Base-by-base conservation (phyloP, 2,329 filamentous ascomycete genomes). In the Neonectria sp. region DNA sequence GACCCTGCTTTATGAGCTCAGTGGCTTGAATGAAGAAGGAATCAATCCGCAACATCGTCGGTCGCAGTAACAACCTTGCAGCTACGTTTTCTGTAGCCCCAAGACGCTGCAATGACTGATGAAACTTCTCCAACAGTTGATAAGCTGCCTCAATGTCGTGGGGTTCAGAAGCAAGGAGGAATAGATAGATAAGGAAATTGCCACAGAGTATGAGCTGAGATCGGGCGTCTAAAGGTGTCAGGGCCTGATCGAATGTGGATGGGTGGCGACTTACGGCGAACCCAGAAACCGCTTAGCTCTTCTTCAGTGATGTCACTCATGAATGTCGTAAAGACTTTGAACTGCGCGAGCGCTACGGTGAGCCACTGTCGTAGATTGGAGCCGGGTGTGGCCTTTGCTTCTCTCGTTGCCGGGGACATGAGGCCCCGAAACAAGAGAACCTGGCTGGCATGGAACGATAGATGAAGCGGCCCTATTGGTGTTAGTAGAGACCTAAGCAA, bases 151-250 rank as follows among this genome's bases (percentile, higher is more conserved):
- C 76, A 4, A 82, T 77, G 55, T 83, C 77, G 4, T 67, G 64
- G 3, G 73, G 73, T 8, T 79, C 77, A 0, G 82, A 79, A 1
- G 83, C 83, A 4, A 84, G 75, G 1, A 86, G 76, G 55, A 86
- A 86, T 0, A 86, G 77, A 65, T 85, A 85, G 29, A 86, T 83
- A 55, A 86, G 77, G 58, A 86, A 85, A 68, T 86, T 86, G 17
- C 83, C 83, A 43, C 82, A 83, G 0, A 85, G 75, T 4, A 85
- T 84, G 1, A 86, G 73, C 62, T 86, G 83, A 8, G 82, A 84
- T 15, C 84, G 80, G 24, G 72, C 76, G 65, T 80, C 78, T 77
- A 8, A 8, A 3, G 35, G 31, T 37, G 59, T 71, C 21, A 73
- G 60, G 45, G 6, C 12, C 33, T 31, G 37, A 31, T 45, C 9